Conservation (phyloP, 768 basidiomycete species). For the Leccinum uliginosum region DNA sequence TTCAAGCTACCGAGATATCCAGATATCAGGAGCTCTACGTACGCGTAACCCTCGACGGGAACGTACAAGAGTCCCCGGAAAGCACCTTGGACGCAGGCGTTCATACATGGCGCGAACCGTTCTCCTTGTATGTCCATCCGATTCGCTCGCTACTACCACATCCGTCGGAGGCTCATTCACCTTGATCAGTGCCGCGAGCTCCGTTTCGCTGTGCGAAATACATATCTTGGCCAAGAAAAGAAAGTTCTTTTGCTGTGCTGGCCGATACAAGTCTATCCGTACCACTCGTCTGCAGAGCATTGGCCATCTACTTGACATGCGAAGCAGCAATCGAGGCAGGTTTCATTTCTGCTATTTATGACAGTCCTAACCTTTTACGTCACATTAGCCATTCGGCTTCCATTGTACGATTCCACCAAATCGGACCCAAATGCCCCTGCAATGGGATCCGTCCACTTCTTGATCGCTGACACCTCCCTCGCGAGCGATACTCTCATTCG, state of each 20-base stretch:
- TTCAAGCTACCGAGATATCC: slow-evolving; percentile 19
- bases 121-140: slow-evolving; percentile 23
- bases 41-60: slow-evolving; percentile 25
- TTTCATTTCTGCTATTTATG: slow-evolving; percentile 30
- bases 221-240: slow-evolving; percentile 26
- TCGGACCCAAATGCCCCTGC: slow-evolving; percentile 24
- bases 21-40: slow-evolving; percentile 25
- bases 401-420: slow-evolving; percentile 31
- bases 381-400: slow-evolving; percentile 27
- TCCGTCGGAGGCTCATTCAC: slow-evolving; percentile 8
- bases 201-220: slow-evolving; percentile 26
- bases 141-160: neutral
- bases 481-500: slow-evolving; percentile 16
- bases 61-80: slow-evolving; percentile 27
- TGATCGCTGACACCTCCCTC: slow-evolving; percentile 18
- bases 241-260: slow-evolving; percentile 25
- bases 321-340: slow-evolving; percentile 25
- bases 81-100: slow-evolving; percentile 22
- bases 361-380: slow-evolving; percentile 28
- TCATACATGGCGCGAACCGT: slow-evolving; percentile 28
- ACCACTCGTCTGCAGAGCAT: slow-evolving; percentile 26
- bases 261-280: slow-evolving; percentile 25
- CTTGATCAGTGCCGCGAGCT: slow-evolving; percentile 11
- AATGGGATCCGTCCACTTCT: slow-evolving; percentile 26
- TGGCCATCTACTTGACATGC: slow-evolving; percentile 23